A percentile compares a stretch with the other conserved stretches of the same genome.
phyloP scores from a whole-genome alignment of 257 asterid genomes.

The Coffea eugenioides region DNA sequence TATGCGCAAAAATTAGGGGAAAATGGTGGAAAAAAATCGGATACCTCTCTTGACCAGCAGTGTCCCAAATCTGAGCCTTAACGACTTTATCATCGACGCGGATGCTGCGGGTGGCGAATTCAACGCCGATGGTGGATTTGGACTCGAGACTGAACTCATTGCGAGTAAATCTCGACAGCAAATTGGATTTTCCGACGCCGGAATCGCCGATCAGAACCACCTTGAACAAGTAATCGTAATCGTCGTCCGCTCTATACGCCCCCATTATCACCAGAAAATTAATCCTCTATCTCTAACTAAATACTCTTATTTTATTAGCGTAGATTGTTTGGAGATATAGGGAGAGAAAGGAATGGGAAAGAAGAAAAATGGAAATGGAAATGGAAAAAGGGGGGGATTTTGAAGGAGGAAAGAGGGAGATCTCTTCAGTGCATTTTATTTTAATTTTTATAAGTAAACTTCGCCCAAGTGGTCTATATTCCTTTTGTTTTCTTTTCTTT shows the following conservation, averaged over 20 bases:
- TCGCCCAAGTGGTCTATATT: not conserved
- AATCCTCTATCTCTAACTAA: not conserved
- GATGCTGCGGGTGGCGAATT: constrained; percentile 57
- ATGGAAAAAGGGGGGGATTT: not conserved
- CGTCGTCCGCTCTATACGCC: constrained; percentile 52
- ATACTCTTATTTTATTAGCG: too few relatives aligned
- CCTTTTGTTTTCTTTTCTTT: not conserved
- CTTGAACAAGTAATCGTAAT: constrained; percentile 57
- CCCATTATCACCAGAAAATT: constrained; percentile 33
- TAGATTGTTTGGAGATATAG: not conserved
- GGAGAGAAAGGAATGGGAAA: not conserved
- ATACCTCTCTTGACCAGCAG: constrained; percentile 60
- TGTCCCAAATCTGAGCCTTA: constrained; percentile 72
- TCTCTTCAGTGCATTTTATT: constrained; percentile 16
- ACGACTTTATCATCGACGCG: constrained; percentile 56
- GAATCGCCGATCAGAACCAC: constrained; percentile 52
- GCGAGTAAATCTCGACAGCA: constrained; percentile 54
- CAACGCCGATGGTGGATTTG: constrained; percentile 60
- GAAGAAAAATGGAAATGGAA: not conserved
- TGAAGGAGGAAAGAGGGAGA: constrained; percentile 22
- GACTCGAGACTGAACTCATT: constrained; percentile 64
- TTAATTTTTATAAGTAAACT: not conserved
- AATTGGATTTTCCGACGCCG: constrained; percentile 51
- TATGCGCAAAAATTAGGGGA: not conserved
- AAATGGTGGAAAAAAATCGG: not conserved